A percentile compares a stretch with the other conserved stretches of the same genome.
Evolutionary conservation across 2,329 filamentous ascomycete species (phyloP).

Genomic region (Pseudogymnoascus sp.): DNA sequence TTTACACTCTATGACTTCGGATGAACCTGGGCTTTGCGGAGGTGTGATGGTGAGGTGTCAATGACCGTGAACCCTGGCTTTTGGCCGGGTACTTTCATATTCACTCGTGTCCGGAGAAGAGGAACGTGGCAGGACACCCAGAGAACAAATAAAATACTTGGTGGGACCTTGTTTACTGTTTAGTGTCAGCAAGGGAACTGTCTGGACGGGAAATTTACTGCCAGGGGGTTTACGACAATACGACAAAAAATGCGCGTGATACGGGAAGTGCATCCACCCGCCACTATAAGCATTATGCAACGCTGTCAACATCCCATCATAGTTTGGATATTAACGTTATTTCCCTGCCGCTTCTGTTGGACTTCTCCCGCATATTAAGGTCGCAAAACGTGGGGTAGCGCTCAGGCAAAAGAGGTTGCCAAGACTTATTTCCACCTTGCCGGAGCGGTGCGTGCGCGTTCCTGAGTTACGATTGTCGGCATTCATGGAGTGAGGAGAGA

Average conservation of each 20-base stretch:
- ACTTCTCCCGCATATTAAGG: constrained; percentile 1
- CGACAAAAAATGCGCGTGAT: background rate
- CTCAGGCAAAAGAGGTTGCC: background rate
- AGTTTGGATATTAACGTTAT: background rate
- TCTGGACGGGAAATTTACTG: background rate
- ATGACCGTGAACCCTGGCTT: background rate
- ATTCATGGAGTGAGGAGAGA: background rate
- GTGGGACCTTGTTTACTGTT: background rate
- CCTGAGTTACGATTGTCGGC: background rate
- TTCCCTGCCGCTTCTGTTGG: background rate
- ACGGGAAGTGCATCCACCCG: background rate
- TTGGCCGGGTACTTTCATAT: background rate
- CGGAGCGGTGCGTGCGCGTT: background rate
- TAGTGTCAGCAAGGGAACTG: background rate
- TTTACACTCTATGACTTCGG: background rate
- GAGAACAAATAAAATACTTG: background rate
- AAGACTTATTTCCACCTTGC: background rate
- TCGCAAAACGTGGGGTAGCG: background rate
- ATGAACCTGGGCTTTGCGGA: background rate
- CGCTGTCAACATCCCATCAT: background rate
- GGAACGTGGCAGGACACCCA: background rate
- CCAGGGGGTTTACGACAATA: background rate
- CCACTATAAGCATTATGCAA: background rate
- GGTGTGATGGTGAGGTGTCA: background rate
- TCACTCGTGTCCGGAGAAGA: background rate